Evolutionary conservation across 2,329 filamentous ascomycete genomes (phyloP).

Genomic region (Phyllosticta citribraziliensis): DNA sequence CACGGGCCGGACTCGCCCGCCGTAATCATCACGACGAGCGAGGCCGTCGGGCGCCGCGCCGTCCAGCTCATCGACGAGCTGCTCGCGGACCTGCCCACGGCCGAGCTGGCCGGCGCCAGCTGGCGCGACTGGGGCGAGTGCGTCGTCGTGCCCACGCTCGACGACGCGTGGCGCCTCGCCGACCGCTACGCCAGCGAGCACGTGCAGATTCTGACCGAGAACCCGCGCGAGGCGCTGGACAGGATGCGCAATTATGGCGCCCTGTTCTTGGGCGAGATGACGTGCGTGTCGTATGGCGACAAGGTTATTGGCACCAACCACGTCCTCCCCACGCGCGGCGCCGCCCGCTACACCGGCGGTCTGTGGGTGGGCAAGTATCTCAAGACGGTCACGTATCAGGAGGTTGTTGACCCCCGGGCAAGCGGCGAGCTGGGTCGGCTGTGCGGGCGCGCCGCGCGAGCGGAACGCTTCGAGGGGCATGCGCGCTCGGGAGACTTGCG

Average conservation of each 20-base stretch:
- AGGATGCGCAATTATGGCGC: constrained; percentile 45
- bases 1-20: constrained; percentile 45
- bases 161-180: constrained; percentile 36
- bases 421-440: constrained; percentile 41
- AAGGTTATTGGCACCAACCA: constrained; percentile 49
- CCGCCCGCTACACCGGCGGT: constrained; percentile 42
- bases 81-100: constrained; percentile 10
- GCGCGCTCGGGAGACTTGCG: constrained; percentile 42
- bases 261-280: constrained; percentile 42
- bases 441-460: constrained; percentile 40
- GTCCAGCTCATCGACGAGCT: constrained; percentile 10
- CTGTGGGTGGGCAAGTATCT: constrained; percentile 48
- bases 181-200: constrained; percentile 43
- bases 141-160: constrained; percentile 32
- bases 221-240: constrained; percentile 38
- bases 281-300: constrained; percentile 45
- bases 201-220: constrained; percentile 40
- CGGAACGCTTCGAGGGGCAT: constrained; percentile 45
- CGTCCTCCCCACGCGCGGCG: constrained; percentile 41
- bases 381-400: constrained; percentile 44
- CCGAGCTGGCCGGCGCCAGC: constrained; percentile 2
- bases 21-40: constrained; percentile 40
- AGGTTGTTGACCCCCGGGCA: constrained; percentile 34
- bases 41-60: constrained; percentile 7
- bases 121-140: constrained; percentile 35